phyloP scores from a whole-genome alignment of 225 moss, liverwort and hornwort genomes.

The Bryum argenteum region DNA sequence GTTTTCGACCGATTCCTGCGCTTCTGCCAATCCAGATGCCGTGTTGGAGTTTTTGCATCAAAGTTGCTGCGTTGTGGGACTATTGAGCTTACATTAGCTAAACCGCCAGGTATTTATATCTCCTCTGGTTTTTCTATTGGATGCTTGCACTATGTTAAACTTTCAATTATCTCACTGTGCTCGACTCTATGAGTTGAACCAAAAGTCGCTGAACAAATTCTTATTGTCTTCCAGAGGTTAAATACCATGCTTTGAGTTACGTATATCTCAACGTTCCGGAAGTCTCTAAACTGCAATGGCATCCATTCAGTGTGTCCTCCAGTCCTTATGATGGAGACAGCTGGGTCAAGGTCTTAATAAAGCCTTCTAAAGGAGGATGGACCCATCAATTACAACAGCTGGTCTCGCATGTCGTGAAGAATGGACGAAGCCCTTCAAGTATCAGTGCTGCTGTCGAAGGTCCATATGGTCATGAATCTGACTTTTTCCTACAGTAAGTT shows the following conservation, averaged over 20 bases:
- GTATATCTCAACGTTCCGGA: constrained; percentile 68
- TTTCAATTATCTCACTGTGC: background rate
- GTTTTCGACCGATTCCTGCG: constrained; percentile 81
- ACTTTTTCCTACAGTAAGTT: constrained; percentile 80
- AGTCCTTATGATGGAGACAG: constrained; percentile 70
- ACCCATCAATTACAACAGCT: constrained; percentile 55
- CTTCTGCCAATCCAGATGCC: constrained; percentile 78
- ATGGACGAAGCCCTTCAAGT: constrained; percentile 53
- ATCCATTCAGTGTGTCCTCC: constrained; percentile 92
- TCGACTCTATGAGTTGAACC: background rate
- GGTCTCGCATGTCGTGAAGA: constrained; percentile 48
- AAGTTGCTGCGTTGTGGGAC: constrained; percentile 76
- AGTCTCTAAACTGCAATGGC: constrained; percentile 76
- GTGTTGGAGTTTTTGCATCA: constrained; percentile 63
- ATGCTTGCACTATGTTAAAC: constrained; percentile 9
- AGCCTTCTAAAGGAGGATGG: constrained; percentile 73
- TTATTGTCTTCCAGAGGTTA: constrained; percentile 52
- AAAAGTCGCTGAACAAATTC: background rate
- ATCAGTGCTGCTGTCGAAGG: constrained; percentile 76
- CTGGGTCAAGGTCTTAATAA: constrained; percentile 75
- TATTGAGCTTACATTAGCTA: constrained; percentile 75
- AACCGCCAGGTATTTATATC: constrained; percentile 58
- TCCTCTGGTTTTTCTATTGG: background rate
- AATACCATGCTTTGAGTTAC: constrained; percentile 80
- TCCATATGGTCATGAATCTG: constrained; percentile 86